A percentile compares a stretch with the other conserved stretches of the same genome.
phyloP scores from a whole-genome alignment of 2,329 filamentous ascomycete genomes.

The Blastomyces gilchristii region DNA sequence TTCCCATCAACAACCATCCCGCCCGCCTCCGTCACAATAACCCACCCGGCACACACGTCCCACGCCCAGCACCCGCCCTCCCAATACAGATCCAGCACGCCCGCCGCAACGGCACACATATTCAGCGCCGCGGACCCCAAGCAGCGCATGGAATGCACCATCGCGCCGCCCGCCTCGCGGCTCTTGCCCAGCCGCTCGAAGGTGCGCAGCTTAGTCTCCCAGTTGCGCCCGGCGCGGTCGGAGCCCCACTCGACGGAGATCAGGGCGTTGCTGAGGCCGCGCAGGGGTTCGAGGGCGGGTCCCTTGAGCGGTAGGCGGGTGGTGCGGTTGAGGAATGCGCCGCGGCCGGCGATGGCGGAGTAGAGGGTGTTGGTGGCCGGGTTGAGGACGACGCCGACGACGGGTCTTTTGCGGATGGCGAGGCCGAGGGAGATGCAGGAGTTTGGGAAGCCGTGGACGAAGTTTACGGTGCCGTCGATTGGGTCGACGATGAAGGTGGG shows the following conservation, averaged over 20 bases:
- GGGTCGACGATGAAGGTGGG: conserved; percentile 56
- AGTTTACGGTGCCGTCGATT: conserved; percentile 56
- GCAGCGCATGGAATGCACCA: conserved; percentile 50
- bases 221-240: conserved; percentile 48
- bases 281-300: conserved; percentile 35
- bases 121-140: conserved; percentile 53
- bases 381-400: conserved; percentile 52
- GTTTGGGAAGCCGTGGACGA: conserved; percentile 52
- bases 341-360: conserved; percentile 45
- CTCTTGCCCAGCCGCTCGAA: conserved; percentile 41
- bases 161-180: conserved; percentile 47
- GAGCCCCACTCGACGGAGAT: conserved; percentile 54
- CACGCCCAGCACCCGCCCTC: conserved; percentile 57
- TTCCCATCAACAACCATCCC: conserved; percentile 51
- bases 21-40: conserved; percentile 50
- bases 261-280: conserved; percentile 42
- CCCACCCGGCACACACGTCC: conserved; percentile 56
- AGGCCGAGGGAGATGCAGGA: conserved; percentile 52
- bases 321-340: conserved; percentile 39
- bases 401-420: conserved; percentile 40
- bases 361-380: conserved; percentile 49
- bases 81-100: conserved; percentile 53
- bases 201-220: conserved; percentile 45
- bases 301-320: conserved; percentile 39
- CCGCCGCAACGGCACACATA: conserved; percentile 49